Base-by-base conservation (phyloP, 768 basidiomycete genomes). In the Phaeotremella fagi region DNA sequence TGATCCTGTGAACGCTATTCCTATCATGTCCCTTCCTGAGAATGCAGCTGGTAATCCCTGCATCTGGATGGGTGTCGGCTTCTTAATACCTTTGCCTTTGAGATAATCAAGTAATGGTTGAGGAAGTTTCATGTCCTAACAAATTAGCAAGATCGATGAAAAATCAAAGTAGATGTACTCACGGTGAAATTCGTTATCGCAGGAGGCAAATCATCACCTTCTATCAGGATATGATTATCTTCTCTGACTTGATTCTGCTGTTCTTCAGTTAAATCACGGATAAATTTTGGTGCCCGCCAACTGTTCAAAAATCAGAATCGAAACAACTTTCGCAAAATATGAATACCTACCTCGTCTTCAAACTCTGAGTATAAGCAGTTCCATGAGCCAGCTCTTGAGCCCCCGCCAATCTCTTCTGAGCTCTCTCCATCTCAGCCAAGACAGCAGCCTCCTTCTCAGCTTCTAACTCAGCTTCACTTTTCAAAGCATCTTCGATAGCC, bases 1-100 rank as follows among this genome's bases (percentile, higher is more conserved):
- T 0, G 94, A 98, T 33, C 95, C 95, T 23, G 95, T 99, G 77
- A 98, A 98, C 3, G 95, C 95, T 60, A 99, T 98, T 18, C 95
- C 95, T 59, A 98, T 99, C 78, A 98, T 86, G 73, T 99, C 95
- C 57, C 95, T 83, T 33, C 95, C 95, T 46, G 90, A 78, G 73
- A 98, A 97, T 88, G 90, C 95, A 47, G 88, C 87, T 2, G 95
- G 92, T 52, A 99, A 85, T 22, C 95, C 95, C 76, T 98, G 95
- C 16, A 97, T 78, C 72, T 99, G 95, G 64, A 99, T 99, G 1
- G 95, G 95, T 2, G 95, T 91, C 0, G 95, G 95, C 31, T 78
- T 79, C 2, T 79, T 79, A 67, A 99, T 99, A 43, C 87, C 85
- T 53, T 91, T 90, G 27, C 82, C 80, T 73, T 84, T 86, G 44